These are phyloP conservation scores for Rubus parviflorus DNA, from an alignment of 306 rosid genomes.

Conservation along the genomic window DNA sequence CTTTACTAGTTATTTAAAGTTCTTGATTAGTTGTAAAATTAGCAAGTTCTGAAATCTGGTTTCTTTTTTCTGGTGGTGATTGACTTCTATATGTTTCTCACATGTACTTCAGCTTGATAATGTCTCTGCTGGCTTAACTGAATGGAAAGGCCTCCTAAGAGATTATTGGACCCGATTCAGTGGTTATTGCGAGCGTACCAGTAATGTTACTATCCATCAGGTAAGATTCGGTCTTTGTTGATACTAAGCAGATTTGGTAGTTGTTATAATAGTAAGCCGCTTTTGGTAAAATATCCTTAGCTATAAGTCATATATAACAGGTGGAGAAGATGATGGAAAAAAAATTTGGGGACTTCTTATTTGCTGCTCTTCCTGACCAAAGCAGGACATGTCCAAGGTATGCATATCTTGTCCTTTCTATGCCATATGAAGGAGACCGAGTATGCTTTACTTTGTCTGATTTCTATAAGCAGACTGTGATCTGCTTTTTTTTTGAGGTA, in stretches of 20 bases:
- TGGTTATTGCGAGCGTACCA: constrained; percentile 68
- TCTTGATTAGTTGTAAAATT: constrained; percentile 1
- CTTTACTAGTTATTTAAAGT: background rate
- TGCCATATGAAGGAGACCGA: background rate
- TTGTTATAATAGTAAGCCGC: background rate
- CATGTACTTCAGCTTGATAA: constrained; percentile 78
- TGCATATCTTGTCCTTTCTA: constrained; percentile 22
- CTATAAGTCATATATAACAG: constrained; percentile 39
- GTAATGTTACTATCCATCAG: constrained; percentile 81
- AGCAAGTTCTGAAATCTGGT: background rate
- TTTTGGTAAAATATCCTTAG: background rate
- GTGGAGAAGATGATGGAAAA: constrained; percentile 98
- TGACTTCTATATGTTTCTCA: constrained; percentile 11
- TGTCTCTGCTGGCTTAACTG: constrained; percentile 92
- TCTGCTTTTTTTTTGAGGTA: background rate
- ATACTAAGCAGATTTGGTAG: background rate
- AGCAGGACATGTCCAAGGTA: constrained; percentile 88
- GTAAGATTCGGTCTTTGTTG: constrained; percentile 27
- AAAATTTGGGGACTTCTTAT: constrained; percentile 67
- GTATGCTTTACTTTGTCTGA: background rate
- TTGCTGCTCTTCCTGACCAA: constrained; percentile 62
- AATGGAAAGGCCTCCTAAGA: constrained; percentile 96
- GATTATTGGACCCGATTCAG: constrained; percentile 96
- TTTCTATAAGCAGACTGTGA: background rate
- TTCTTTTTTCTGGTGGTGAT: constrained; percentile 21